Evolutionary conservation across 306 rosid species (phyloP).

Genomic region (Potentilla sterilis): DNA sequence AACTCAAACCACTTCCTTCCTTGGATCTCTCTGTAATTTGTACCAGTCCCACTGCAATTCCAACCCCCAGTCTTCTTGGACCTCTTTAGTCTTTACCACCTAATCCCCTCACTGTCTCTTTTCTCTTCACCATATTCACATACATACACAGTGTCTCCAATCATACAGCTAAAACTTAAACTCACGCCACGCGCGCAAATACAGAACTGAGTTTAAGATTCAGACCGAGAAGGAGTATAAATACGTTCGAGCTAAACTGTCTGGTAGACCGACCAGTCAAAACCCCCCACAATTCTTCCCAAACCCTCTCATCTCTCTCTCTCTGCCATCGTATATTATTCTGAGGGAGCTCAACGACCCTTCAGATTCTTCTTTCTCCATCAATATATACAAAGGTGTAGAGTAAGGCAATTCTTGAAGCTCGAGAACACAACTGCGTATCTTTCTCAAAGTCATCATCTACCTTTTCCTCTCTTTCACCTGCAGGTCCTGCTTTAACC

Average conservation of each 20-base stretch:
- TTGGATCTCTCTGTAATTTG: not conserved
- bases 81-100: constrained; percentile 13
- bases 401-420: constrained; percentile 28
- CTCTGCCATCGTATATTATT: constrained; percentile 9
- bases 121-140: not conserved
- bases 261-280: constrained; percentile 88
- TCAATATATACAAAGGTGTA: not conserved
- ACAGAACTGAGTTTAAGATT: constrained; percentile 16
- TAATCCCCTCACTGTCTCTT: constrained; percentile 14
- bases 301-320: not conserved
- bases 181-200: constrained; percentile 30
- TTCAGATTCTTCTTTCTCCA: constrained; percentile 23
- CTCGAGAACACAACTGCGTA: constrained; percentile 24
- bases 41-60: not conserved
- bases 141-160: not conserved
- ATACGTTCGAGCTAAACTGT: constrained; percentile 42
- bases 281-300: not conserved
- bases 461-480: constrained; percentile 25
- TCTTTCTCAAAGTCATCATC: constrained; percentile 73
- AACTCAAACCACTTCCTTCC: not conserved
- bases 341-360: constrained; percentile 36
- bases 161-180: not conserved
- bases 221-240: not conserved
- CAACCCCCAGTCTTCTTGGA: constrained; percentile 42
- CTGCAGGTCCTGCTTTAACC: constrained; percentile 11